Evolutionary conservation across 805 yeast species (phyloP).

Genomic region (Candida railenensis): DNA sequence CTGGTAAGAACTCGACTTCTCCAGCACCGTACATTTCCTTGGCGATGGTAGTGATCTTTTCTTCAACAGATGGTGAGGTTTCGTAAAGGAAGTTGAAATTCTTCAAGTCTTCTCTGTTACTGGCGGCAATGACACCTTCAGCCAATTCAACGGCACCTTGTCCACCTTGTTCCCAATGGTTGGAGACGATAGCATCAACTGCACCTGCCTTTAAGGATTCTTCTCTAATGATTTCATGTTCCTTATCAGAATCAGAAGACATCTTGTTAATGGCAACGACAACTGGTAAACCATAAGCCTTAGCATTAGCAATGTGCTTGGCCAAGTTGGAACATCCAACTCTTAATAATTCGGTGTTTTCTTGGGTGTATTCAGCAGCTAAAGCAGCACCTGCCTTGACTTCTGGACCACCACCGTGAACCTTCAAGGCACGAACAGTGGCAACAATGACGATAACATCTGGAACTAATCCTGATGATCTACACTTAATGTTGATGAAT

Average conservation of each 20-base stretch:
- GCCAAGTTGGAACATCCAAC: conserved; percentile 74
- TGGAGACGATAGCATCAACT: conserved; percentile 70
- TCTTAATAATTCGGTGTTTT: conserved; percentile 65
- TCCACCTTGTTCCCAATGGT: conserved; percentile 90
- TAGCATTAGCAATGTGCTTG: conserved; percentile 75
- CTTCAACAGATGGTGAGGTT: conserved; percentile 61
- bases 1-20: conserved; percentile 64
- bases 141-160: conserved; percentile 76
- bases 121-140: conserved; percentile 63
- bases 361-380: conserved; percentile 70
- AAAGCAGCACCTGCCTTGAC: conserved; percentile 82
- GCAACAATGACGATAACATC: conserved; percentile 81
- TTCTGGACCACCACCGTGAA: conserved; percentile 88
- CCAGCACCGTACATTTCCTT: conserved; percentile 77
- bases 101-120: conserved; percentile 42
- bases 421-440: conserved; percentile 78
- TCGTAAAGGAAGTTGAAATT: conserved; percentile 58
- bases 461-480: conserved; percentile 77
- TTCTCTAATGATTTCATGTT: conserved; percentile 65
- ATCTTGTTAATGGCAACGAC: conserved; percentile 81
- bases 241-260: conserved; percentile 68
- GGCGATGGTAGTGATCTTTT: conserved; percentile 66
- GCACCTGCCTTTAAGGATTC: conserved; percentile 79
- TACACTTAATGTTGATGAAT: conserved; percentile 77
- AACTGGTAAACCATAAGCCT: conserved; percentile 71